Conservation (phyloP, 2,329 filamentous ascomycete species). For the Cytospora chrysosperma region DNA sequence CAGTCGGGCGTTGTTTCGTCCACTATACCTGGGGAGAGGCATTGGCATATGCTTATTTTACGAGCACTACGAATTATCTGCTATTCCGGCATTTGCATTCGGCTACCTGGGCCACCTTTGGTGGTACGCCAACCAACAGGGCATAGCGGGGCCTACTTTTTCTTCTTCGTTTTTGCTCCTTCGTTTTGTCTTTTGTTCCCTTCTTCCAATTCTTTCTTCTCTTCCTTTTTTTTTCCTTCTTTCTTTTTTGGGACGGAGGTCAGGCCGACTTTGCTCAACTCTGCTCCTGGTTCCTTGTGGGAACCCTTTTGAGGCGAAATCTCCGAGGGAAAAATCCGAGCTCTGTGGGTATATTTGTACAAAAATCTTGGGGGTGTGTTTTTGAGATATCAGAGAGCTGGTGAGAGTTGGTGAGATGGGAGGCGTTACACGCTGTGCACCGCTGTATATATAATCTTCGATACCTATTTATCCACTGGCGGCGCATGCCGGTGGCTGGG, state of each 20-base stretch:
- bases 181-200: too few species aligned
- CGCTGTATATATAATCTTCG: conserved; percentile 22
- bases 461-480: conserved; percentile 14
- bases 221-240: neutral
- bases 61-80: conserved; percentile 23
- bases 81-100: conserved; percentile 23
- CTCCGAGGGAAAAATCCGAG: neutral
- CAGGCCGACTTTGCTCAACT: neutral
- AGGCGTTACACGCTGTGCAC: conserved; percentile 1
- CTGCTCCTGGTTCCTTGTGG: neutral
- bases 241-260: neutral
- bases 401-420: neutral
- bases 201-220: too few species aligned
- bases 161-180: conserved; percentile 2
- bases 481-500: neutral
- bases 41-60: conserved; percentile 16
- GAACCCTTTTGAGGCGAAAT: conserved; percentile 1
- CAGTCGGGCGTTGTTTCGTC: conserved; percentile 19
- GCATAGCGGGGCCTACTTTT: conserved; percentile 23
- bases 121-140: conserved; percentile 16
- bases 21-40: conserved; percentile 10
- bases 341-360: conserved; percentile 12
- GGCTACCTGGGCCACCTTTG: conserved; percentile 11
- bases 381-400: conserved; percentile 5
- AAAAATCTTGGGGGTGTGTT: conserved; percentile 8